Base-by-base conservation (phyloP, 768 basidiomycete genomes). In the Pleurotus salmoneostramineus region DNA sequence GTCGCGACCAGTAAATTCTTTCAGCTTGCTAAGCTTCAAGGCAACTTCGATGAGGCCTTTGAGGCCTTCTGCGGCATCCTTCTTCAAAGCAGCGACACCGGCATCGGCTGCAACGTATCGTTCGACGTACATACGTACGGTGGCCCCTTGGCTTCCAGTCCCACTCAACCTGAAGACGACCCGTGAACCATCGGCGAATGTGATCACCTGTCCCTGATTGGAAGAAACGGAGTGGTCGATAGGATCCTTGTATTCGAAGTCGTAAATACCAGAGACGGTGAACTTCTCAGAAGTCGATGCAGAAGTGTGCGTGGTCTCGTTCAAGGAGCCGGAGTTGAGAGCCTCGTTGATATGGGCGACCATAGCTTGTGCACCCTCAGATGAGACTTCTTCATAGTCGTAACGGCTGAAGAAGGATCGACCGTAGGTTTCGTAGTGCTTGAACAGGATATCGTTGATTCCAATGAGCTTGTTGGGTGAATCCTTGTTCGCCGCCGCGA, bases 331-430 rank as follows among this genome's bases (percentile, higher is more conserved):
- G 5, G 81, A 76, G 59, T 82, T 75, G 71, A 96, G 85, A 37
- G 84, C 83, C 7, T 78, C 72, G 70, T 95, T 85, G 68, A 99
- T 75, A 67, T 85, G 79, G 35, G 80, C 81, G 66, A 98, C 93
- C 62, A 99, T 78, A 60, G 86, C 85, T 66, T 91, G 84, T 46
- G 97, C 97, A 34, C 91, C 93, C 37, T 90, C 91, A 0, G 95
- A 93, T 2, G 92, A 81, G 47, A 97, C 93, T 71, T 98, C 97
- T 70, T 99, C 97, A 77, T 99, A 99, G 75, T 99, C 97, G 73
- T 99, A 98, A 61, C 95, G 89, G 65, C 91, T 95, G 83, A 99
- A 99, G 86, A 97, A 98, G 49, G 89, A 94, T 59, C 97, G 93
- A 45, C 97, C 97, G 72, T 99, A 98, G 65, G 82, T 87, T 61